phyloP scores from a whole-genome alignment of 164 flowering plant genomes.

The Tetracentron sinense region DNA sequence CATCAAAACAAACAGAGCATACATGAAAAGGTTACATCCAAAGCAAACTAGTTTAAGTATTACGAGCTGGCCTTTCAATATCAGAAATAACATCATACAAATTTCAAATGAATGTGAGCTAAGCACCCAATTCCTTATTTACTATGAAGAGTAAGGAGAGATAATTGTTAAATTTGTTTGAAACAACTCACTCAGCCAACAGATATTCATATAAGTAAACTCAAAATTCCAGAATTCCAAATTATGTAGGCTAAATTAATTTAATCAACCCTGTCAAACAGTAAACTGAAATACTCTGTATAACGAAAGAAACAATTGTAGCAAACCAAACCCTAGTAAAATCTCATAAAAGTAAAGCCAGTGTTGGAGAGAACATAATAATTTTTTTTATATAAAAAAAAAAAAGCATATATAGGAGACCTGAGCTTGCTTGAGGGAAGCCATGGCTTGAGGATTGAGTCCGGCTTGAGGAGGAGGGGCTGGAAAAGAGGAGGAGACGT shows the following conservation, averaged over 20 bases:
- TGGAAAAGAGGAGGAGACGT: slow-evolving; percentile 40
- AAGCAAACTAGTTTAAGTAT: no score
- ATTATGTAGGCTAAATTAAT: no score
- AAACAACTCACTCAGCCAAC: not conserved
- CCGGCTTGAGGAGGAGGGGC: slow-evolving; percentile 50
- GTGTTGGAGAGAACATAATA: not conserved
- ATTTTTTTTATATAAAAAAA: no score
- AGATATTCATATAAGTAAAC: not conserved
- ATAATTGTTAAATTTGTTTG: no score
- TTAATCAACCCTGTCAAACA: not conserved
- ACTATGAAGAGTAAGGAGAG: not conserved
- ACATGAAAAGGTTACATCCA: not conserved
- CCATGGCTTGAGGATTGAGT: slow-evolving; percentile 72
- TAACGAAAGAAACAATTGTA: not conserved
- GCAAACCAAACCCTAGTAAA: no score
- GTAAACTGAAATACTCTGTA: not conserved
- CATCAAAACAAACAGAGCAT: no score
- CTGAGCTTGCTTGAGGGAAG: slow-evolving; percentile 88
- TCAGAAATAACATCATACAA: no score
- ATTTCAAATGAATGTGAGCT: not conserved
- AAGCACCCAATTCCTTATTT: not conserved
- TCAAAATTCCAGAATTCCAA: not conserved
- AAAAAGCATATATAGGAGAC: slow-evolving; percentile 20
- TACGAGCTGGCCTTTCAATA: not conserved
- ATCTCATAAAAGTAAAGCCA: not conserved